Base-by-base conservation (phyloP, 306 rosid species). In the Quercus ilex region DNA sequence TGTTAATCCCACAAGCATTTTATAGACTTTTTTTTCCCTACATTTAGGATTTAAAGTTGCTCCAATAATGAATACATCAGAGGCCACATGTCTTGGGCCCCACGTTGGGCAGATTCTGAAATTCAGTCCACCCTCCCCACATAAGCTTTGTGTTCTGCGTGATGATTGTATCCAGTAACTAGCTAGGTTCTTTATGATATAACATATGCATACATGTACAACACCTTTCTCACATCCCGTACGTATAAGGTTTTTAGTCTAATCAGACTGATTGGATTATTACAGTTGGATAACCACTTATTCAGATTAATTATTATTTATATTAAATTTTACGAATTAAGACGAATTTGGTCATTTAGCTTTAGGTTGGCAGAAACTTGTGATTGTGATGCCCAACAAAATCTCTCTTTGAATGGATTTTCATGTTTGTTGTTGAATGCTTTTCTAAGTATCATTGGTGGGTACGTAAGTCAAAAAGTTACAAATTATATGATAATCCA, bases 331-430 rank as follows among this genome's bases (percentile, higher is more conserved):
- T 46, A 46, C n/a, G 64, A 71, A 41, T 7, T 41, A 41, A 83
- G 72, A 79, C 74, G 82, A 69, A 38, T 71, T 77, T 23, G 49
- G 74, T 68, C 60, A 75, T 51, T 7, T 53, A 41, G 67, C 21
- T 57, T 64, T 71, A 74, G 59, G 77, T 79, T 62, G 53, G 82
- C 80, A 65, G 65, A 51, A 23, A 76, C 69, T 55, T 72, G 58
- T 79, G 76, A 83, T 71, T 80, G 77, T 81, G 87, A 83, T 82
- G 31, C 71, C 70, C 81, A 82, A 75, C 76, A 79, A 67, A 74
- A 68, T 81, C 70, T 67, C 49, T 59, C 82, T 79, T 85, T 81
- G 72, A 11, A 74, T 78, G 30, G 78, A 84, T 81, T 78, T 83
- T 69, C 78, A 18, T 81, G 86, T 70, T 86, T 33, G 67, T 43